Percentiles rank a stretch among this genome's conserved stretches.
These are phyloP conservation scores for Apiotrichum montevideense DNA, from an alignment of 1,284 basidiomycete genomes.

Conservation along the genomic window DNA sequence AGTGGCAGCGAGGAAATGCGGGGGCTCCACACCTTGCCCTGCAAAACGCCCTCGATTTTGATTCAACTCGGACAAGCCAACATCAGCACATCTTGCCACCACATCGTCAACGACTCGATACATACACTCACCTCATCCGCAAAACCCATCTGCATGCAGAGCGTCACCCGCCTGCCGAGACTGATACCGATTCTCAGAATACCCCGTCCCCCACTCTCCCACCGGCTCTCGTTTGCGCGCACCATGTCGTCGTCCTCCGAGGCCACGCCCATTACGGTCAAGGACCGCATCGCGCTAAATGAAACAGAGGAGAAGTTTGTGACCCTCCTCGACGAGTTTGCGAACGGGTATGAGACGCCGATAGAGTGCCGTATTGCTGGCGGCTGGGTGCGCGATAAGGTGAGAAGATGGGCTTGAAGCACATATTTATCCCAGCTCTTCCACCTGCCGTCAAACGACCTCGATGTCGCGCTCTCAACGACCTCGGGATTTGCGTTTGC, in stretches of 20 bases:
- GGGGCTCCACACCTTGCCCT: not conserved
- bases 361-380: slow-evolving; percentile 81
- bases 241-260: slow-evolving; percentile 2
- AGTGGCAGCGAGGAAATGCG: not conserved
- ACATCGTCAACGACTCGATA: no score
- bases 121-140: no score
- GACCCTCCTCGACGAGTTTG: slow-evolving; percentile 38
- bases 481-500: slow-evolving; percentile 92
- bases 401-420: slow-evolving; percentile 40
- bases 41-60: no score
- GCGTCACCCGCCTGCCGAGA: slow-evolving; percentile 6
- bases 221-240: not conserved
- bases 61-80: no score
- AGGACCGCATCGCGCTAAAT: slow-evolving; percentile 6
- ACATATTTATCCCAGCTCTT: slow-evolving; percentile 59
- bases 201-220: slow-evolving; percentile 28
- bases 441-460: slow-evolving; percentile 75
- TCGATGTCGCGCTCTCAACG: slow-evolving; percentile 84
- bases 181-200: slow-evolving; percentile 13
- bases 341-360: slow-evolving; percentile 25
- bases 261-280: slow-evolving; percentile 5
- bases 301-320: slow-evolving; percentile 37
- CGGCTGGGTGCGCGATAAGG: slow-evolving; percentile 98
- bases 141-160: slow-evolving; percentile 9
- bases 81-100: no score